phyloP scores from a whole-genome alignment of 1,139 yeast genomes.

The Magnusiomyces sp. region DNA sequence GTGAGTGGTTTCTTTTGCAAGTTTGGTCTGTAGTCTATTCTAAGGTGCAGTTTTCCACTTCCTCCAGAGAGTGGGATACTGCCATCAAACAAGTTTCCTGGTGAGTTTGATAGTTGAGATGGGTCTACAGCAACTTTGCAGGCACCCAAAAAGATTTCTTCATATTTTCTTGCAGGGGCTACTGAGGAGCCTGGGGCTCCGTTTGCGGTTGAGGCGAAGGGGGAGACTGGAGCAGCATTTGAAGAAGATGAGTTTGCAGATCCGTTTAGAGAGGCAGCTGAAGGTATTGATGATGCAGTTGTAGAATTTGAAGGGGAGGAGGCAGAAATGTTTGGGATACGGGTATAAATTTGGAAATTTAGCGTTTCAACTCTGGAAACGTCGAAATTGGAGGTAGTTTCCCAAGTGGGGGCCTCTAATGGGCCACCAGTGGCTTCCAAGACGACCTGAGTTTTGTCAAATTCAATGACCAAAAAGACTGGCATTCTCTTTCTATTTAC shows the following conservation, averaged over 20 bases:
- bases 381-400: constrained; percentile 85
- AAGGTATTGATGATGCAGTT: constrained; percentile 6
- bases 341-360: constrained; percentile 64
- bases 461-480: constrained; percentile 36
- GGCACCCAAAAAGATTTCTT: constrained; percentile 35
- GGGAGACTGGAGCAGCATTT: neutral
- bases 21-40: constrained; percentile 68
- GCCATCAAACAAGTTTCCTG: constrained; percentile 6
- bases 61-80: constrained; percentile 27
- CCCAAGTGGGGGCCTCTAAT: constrained; percentile 59
- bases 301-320: neutral
- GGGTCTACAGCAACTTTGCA: constrained; percentile 22
- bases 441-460: constrained; percentile 61
- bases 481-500: constrained; percentile 24
- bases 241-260: constrained; percentile 2
- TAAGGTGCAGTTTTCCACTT: constrained; percentile 42
- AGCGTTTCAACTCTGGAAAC: constrained; percentile 58
- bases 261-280: too few relatives aligned
- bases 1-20: constrained; percentile 56
- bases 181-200: neutral
- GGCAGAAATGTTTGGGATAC: constrained; percentile 44
- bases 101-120: constrained; percentile 7
- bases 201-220: neutral
- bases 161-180: constrained; percentile 6
- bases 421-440: constrained; percentile 74